Base-by-base conservation (phyloP, 495 filamentous ascomycete genomes). In the Xylona heveae region DNA sequence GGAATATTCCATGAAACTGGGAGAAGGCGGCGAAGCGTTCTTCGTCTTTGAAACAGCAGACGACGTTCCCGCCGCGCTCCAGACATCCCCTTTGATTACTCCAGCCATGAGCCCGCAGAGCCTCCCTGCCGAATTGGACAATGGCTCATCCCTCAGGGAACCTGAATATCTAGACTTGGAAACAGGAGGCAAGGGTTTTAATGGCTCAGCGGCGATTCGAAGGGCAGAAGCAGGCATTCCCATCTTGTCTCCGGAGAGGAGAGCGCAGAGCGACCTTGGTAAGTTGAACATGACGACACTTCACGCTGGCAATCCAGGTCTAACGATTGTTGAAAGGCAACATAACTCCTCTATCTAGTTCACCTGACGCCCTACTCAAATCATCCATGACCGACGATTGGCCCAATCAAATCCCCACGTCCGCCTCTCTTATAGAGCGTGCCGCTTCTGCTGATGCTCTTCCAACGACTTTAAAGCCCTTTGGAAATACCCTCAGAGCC, bases 31-130 rank as follows among this genome's bases (percentile, higher is more conserved):
- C 21, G 90, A 99, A 54, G 88, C 88, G 4, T 95, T 99, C 50
- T 99, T 99, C 48, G 78, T 99, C 23, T 95, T 99, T 46, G 84
- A 93, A 53, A 95, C 88, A 3, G 75, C 68, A 13, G 77, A 82
- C 40, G 71, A 67, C 34, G 84, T 99, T 32, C 88, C 88, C 14
- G 74, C 71, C 42, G 80, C 74, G 29, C 51, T 94, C 45, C 90
- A 94, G 53, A 99, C 88, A 5, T 94, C 84, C 8, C 90, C 88
- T 17, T 55, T 93, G 26, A 76, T 91, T 23, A 92, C 82, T 24
- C 88, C 88, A 7, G 74, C 71, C 17, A 62, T 69, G 7, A 92
- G 82, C 41, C 88, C 88, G 7, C 63, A 69, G 33, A 50, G 70
- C n/a, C 42, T 51, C 14, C 52, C 56, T 16, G 52, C 69, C 10